These are phyloP conservation scores for Fusarium lyarnte DNA, from an alignment of 2,329 filamentous ascomycete genomes.

Conservation along the genomic window DNA sequence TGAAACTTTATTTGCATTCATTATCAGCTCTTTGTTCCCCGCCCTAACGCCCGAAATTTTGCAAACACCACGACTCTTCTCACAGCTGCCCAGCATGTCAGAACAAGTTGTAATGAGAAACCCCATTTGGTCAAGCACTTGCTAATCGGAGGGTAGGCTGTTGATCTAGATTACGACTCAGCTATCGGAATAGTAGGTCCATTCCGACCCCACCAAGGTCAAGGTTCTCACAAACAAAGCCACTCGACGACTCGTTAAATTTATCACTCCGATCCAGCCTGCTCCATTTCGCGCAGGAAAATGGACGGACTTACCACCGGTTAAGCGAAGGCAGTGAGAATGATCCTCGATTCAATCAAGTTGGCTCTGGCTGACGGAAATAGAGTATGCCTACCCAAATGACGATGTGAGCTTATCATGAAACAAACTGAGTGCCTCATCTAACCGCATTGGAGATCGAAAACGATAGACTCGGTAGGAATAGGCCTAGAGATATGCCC, in stretches of 20 bases:
- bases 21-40: neutral
- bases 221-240: neutral
- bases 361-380: fast-evolving
- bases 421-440: fast-evolving
- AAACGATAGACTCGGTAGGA: constrained; percentile 16
- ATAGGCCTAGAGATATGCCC: fast-evolving
- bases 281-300: constrained; percentile 18
- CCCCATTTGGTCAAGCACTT: fast-evolving
- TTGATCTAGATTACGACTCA: constrained; percentile 16
- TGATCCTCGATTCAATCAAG: fast-evolving
- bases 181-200: constrained; percentile 13
- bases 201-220: neutral
- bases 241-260: constrained; percentile 18
- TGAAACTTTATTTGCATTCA: neutral
- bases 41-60: neutral
- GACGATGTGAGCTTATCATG: constrained; percentile 13
- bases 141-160: neutral
- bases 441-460: neutral
- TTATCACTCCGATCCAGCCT: constrained; percentile 20
- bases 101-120: constrained; percentile 1
- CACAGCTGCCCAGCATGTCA: neutral
- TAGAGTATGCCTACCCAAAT: constrained; percentile 30
- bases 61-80: neutral
- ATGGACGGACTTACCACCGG: constrained; percentile 25
- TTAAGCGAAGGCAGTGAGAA: constrained; percentile 26